These are phyloP conservation scores for Aegilops longissima DNA, from an alignment of 176 grass and related monocot species.

Conservation along the genomic window DNA sequence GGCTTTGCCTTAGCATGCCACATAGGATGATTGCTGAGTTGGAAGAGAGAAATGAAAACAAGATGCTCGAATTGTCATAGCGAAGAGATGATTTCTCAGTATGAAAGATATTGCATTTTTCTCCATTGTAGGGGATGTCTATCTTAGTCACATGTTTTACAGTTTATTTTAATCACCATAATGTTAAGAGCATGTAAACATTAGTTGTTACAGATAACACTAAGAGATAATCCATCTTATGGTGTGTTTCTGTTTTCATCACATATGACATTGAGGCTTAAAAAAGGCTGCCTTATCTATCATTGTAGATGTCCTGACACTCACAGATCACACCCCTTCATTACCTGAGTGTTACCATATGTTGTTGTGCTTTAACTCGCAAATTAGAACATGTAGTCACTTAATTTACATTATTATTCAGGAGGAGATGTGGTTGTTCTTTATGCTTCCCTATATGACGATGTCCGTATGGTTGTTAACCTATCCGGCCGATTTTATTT, in stretches of 20 bases:
- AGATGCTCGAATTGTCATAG: neutral
- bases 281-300: neutral
- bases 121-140: neutral
- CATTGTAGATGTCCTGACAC: neutral
- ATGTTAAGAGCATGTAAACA: neutral
- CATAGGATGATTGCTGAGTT: neutral
- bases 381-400: neutral
- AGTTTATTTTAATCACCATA: neutral
- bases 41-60: neutral
- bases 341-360: neutral
- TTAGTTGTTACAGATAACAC: neutral
- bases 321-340: neutral
- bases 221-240: neutral
- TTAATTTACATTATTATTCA: slow-evolving; percentile 21
- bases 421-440: slow-evolving; percentile 88
- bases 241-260: neutral
- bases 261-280: neutral
- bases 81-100: no score
- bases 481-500: slow-evolving; percentile 84
- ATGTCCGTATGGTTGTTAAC: slow-evolving; percentile 76
- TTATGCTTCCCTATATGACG: slow-evolving; percentile 79
- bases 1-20: neutral
- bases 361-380: neutral
- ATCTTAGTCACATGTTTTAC: neutral
- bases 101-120: no score